Percentiles rank a stretch among this genome's conserved stretches.
These are phyloP conservation scores for Naganishia onofrii DNA, from an alignment of 768 basidiomycete species.

Conservation along the genomic window DNA sequence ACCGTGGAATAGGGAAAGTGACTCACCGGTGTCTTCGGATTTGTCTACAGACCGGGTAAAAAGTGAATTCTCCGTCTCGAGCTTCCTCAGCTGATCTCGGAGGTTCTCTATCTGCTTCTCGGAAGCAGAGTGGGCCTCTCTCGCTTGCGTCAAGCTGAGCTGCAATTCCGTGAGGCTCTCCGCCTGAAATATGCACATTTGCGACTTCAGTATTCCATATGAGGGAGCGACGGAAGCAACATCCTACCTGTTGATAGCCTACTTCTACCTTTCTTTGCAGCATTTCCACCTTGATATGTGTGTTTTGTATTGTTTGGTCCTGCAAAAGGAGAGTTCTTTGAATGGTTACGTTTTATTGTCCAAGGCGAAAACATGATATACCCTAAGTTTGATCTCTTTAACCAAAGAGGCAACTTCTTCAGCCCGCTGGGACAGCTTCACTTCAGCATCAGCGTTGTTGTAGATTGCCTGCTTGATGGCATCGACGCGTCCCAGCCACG, in stretches of 20 bases:
- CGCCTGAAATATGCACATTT: conserved; percentile 52
- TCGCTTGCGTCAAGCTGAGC: conserved; percentile 69
- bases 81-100: conserved; percentile 76
- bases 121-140: conserved; percentile 83
- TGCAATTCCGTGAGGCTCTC: conserved; percentile 81
- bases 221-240: neutral
- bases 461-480: conserved; percentile 79
- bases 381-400: conserved; percentile 68
- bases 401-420: conserved; percentile 87
- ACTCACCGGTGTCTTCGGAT: conserved; percentile 6
- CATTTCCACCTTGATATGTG: conserved; percentile 84
- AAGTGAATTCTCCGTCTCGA: conserved; percentile 84
- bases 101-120: conserved; percentile 92
- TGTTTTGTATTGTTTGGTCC: conserved; percentile 86
- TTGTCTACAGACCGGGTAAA: conserved; percentile 60
- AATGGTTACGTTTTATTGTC: neutral
- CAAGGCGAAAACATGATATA: conserved; percentile 34
- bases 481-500: conserved; percentile 78
- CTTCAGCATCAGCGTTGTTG: conserved; percentile 87
- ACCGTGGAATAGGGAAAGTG: neutral
- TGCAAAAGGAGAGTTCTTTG: conserved; percentile 49
- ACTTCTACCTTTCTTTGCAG: conserved; percentile 91
- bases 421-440: conserved; percentile 75
- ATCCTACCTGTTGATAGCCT: conserved; percentile 69
- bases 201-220: neutral